phyloP scores from a whole-genome alignment of 2,329 filamentous ascomycete genomes.

The Paraphaeosphaeria sporulosa region DNA sequence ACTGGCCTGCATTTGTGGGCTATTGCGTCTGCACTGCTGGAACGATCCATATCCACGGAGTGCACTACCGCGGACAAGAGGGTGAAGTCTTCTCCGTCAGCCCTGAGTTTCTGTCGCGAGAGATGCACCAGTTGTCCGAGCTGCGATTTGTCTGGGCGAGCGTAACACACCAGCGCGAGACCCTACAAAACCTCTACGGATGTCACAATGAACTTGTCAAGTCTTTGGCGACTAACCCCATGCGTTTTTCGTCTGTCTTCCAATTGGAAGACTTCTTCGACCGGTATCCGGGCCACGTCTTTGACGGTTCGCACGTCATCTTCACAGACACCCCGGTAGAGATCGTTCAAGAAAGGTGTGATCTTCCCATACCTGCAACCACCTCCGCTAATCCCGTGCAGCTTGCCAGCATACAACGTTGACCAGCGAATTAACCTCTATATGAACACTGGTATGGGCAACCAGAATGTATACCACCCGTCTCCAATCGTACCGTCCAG shows the following conservation, averaged over 20 bases:
- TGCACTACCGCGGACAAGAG: constrained; percentile 74
- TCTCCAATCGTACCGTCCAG: constrained; percentile 29
- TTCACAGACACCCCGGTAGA: constrained; percentile 73
- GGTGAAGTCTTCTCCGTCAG: constrained; percentile 70
- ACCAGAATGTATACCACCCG: constrained; percentile 34
- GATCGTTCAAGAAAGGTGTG: constrained; percentile 62
- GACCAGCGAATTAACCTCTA: constrained; percentile 48
- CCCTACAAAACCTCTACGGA: constrained; percentile 77
- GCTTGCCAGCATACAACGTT: constrained; percentile 44
- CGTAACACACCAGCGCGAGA: constrained; percentile 81
- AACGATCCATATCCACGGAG: constrained; percentile 86
- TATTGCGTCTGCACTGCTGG: constrained; percentile 88
- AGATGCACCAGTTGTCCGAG: constrained; percentile 81
- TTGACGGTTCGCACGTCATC: constrained; percentile 78
- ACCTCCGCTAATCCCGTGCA: constrained; percentile 25
- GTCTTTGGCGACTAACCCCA: constrained; percentile 70
- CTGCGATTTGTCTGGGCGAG: constrained; percentile 78
- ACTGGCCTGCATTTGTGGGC: constrained; percentile 87
- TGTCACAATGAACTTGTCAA: constrained; percentile 85
- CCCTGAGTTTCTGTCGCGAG: constrained; percentile 75
- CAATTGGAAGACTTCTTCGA: constrained; percentile 90
- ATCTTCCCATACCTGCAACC: constrained; percentile 29
- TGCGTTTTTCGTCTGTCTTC: constrained; percentile 80
- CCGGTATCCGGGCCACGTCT: constrained; percentile 74
- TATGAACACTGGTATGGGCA: constrained; percentile 40